phyloP scores from a whole-genome alignment of 164 flowering plant genomes.

The Macadamia tetraphylla region DNA sequence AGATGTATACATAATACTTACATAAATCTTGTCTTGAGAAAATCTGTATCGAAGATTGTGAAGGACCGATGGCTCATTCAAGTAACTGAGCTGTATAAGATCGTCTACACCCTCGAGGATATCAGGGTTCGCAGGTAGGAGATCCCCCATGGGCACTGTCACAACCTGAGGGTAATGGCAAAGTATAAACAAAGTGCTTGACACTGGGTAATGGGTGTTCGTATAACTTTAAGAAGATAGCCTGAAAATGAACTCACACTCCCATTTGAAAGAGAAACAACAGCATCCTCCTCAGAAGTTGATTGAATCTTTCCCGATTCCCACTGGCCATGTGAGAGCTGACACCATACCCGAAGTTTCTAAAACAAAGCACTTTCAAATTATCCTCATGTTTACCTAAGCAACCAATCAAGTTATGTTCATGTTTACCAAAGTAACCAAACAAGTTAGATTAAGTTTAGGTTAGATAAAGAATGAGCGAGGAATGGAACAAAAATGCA shows the following conservation, averaged over 20 bases:
- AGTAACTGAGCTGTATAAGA: constrained; percentile 81
- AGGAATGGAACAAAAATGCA: neutral
- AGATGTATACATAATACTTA: constrained; percentile 24
- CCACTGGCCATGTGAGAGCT: constrained; percentile 53
- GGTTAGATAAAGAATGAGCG: neutral
- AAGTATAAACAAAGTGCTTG: neutral
- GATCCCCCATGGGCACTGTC: constrained; percentile 43
- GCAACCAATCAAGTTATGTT: too few species aligned
- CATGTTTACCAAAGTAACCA: constrained; percentile 1
- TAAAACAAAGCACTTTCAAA: constrained; percentile 30
- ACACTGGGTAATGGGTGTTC: neutral
- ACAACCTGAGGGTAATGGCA: constrained; percentile 40
- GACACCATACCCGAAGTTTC: constrained; percentile 91
- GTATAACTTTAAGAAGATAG: neutral
- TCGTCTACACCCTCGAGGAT: constrained; percentile 81
- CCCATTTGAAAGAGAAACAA: constrained; percentile 55
- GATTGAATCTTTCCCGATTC: constrained; percentile 71
- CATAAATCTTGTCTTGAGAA: constrained; percentile 60
- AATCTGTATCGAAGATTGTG: constrained; percentile 74
- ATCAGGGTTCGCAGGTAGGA: constrained; percentile 89
- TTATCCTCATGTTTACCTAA: neutral
- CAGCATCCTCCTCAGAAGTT: constrained; percentile 51
- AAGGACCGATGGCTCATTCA: constrained; percentile 97
- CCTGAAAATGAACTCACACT: constrained; percentile 46
- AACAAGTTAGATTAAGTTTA: neutral